Evolutionary conservation across 176 grass and related monocot species (phyloP), one percentile per base, ranked within the genome.

Genomic region (Saccharum officinarum): DNA sequence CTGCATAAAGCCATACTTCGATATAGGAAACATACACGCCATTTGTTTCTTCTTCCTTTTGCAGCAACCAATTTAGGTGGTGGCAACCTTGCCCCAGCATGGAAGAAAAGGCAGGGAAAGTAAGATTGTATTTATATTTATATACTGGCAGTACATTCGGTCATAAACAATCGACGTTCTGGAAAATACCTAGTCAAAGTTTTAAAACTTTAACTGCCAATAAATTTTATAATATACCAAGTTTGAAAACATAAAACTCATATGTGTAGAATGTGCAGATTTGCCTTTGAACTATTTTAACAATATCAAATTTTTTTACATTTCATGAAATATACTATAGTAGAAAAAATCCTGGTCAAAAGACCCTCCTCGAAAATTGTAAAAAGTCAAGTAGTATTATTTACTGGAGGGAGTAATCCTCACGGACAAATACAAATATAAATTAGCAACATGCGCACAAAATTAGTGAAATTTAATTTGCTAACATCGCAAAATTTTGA

Each of bases 1-100:
- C 59, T 38, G 40, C 67, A 83, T 30, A 40, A 20, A 83, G 22
- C 74, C 60, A 90, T 83, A 75, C 78, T 81, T 66, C 77, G 6
- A 1, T 66, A 1, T 66, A 74, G 20, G 69, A 46, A 34, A 64
- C 42, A 85, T 69, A 87, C 75, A 81, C 67, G 75, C 40, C 60
- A 79, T 83, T 14, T 47, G n/a, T 73, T 52, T 64, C 39, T 74
- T 7, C 76, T 67, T 52, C 26, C 59, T 68, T 60, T 69, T 69
- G 75, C 84, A 90, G 84, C 80, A 50, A 83, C 75, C 75, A 12
- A 44, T 83, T 75, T 65, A 54, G 65, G 66, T 71, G 80, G 83
- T 65, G 60, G 74, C 57, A 72, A 79, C 82, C 84, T 74, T 55
- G 20, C 30, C 64, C 67, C 83, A 52, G 45, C 79, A 83, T 55